Evolutionary conservation across 2,329 filamentous ascomycete species (phyloP), one percentile per base, ranked within the genome.

Genomic region (Teratosphaeria zuluensis): DNA sequence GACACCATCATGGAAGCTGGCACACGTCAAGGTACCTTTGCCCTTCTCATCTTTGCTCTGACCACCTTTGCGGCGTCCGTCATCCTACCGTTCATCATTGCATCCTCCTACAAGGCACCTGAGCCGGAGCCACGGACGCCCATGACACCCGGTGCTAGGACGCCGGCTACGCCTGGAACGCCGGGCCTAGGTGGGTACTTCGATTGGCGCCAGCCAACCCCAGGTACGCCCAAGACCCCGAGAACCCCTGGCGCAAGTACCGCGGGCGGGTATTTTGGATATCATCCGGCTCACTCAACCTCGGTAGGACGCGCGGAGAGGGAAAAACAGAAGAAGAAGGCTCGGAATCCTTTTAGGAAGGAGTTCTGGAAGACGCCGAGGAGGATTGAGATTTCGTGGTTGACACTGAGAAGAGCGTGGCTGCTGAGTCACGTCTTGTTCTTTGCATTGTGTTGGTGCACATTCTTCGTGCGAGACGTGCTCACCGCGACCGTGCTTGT

Each of bases 401-500:
- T 97, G 59, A 96, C 92, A 0, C 85, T 97, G 38, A 90, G 90
- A 65, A 86, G 90, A 52, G 86, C 90, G 24, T 97, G 94, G 92
- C 80, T 96, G 63, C 72, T 88, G 6, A 90, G 90, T 0, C 87
- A 96, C 64, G 72, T 96, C n/a, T 80, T 96, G 53, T 96, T 96
- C 71, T 83, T 89, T 1, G 72, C 80, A 4, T 86, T 88, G 70
- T 96, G 94, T 84, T 89, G 89, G 70, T 84, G 85, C 69, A 95
- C 92, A 0, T 84, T 95, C 58, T 80, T 95, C 60, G 89, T 95
- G 46, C 81, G 79, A 48, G 84, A 83, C 2, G 85, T 90, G 7
- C 77, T 82, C 58, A 83, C 81, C 9, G 92, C 89, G 1, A 95
- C 89, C 0, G 79, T 84, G 1, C 81, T 96, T 35, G 87, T 96